phyloP scores from a whole-genome alignment of 371 early-diverging fungal genomes.

The Cokeromyces recurvatus region DNA sequence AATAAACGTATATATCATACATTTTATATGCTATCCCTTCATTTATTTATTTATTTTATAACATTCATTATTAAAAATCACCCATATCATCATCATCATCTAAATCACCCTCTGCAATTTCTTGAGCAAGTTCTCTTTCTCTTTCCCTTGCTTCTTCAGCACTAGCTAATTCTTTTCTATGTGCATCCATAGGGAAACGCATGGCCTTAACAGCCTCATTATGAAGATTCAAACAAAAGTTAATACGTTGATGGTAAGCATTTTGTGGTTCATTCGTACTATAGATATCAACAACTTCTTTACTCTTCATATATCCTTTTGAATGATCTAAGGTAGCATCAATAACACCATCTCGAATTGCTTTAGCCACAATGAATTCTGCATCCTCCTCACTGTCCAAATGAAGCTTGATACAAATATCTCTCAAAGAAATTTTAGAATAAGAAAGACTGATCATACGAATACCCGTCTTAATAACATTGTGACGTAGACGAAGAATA shows the following conservation, averaged over 20 bases:
- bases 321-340: slow-evolving; percentile 94
- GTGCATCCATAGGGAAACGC: slow-evolving; percentile 88
- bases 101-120: slow-evolving; percentile 84
- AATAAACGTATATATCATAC: neutral
- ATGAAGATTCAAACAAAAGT: slow-evolving; percentile 93
- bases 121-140: slow-evolving; percentile 88
- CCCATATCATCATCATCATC: slow-evolving; percentile 69
- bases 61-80: slow-evolving; percentile 25
- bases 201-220: slow-evolving; percentile 96
- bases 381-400: slow-evolving; percentile 97
- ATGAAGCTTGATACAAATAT: slow-evolving; percentile 94
- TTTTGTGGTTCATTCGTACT: slow-evolving; percentile 93
- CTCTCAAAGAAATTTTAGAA: slow-evolving; percentile 92
- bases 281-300: slow-evolving; percentile 92
- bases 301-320: slow-evolving; percentile 87
- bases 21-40: neutral
- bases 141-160: slow-evolving; percentile 85
- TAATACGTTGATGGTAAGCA: slow-evolving; percentile 92
- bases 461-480: slow-evolving; percentile 98
- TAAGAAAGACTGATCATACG: slow-evolving; percentile 94
- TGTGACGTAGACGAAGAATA: slow-evolving; percentile 93
- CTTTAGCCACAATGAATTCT: slow-evolving; percentile 97
- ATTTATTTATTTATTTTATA: too few relatives aligned
- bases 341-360: slow-evolving; percentile 98
- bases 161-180: slow-evolving; percentile 78